Evolutionary conservation across 495 filamentous ascomycete species (phyloP).

Genomic region (Trichoderma reesei): DNA sequence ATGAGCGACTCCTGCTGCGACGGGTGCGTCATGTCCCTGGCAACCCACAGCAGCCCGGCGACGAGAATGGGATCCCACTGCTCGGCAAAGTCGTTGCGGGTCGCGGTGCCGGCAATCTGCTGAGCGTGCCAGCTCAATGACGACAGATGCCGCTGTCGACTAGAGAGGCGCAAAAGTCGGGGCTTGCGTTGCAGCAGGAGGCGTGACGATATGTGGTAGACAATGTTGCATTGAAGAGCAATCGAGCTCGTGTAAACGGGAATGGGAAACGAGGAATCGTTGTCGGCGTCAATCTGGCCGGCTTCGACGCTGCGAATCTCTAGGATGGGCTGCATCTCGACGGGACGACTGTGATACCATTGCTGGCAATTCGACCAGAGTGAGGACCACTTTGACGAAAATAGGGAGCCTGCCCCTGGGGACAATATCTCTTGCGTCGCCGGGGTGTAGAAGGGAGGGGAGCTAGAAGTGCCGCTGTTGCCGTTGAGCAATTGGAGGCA

Average conservation of each 20-base stretch:
- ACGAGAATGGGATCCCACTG: constrained; percentile 2
- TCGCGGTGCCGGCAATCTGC: neutral
- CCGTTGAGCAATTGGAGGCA: neutral
- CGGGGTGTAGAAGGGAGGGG: neutral
- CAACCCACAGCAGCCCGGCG: neutral
- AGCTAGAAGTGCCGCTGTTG: neutral
- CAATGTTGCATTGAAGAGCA: constrained; percentile 3
- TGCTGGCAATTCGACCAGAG: constrained; percentile 2
- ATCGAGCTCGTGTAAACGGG: neutral
- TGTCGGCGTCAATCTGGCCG: neutral
- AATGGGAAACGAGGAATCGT: neutral
- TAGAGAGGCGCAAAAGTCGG: constrained; percentile 1
- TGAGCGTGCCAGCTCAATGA: constrained; percentile 1
- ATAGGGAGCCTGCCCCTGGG: neutral
- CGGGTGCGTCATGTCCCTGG: constrained; percentile 6
- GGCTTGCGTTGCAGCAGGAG: neutral
- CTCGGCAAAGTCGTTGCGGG: constrained; percentile 1
- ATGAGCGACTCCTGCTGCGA: neutral
- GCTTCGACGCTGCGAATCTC: constrained; percentile 3
- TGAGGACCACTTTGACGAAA: neutral
- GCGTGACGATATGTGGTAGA: constrained; percentile 1
- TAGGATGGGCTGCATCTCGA: constrained; percentile 1
- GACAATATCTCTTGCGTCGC: neutral
- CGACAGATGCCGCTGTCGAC: neutral
- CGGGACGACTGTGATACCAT: neutral